These are phyloP conservation scores for Coccinonectria pachysandricola DNA, from an alignment of 2,329 filamentous ascomycete genomes.

Conservation along the genomic window DNA sequence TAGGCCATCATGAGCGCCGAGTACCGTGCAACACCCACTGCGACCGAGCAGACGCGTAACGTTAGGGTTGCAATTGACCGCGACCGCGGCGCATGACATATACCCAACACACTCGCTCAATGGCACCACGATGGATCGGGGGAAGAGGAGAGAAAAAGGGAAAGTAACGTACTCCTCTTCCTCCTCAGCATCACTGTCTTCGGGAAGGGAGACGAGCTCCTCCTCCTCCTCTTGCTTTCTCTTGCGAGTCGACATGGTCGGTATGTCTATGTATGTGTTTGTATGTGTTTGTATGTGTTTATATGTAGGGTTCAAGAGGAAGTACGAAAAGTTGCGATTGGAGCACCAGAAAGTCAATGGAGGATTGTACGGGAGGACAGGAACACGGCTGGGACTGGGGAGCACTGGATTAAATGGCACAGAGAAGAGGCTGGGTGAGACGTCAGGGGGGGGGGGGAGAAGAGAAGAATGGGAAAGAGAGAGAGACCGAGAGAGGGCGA, in stretches of 20 bases:
- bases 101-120: no score
- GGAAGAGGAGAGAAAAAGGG: constrained; percentile 1
- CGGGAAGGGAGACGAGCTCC: constrained; percentile 44
- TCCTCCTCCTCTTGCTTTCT: constrained; percentile 47
- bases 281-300: no score
- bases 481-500: constrained; percentile 15
- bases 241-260: constrained; percentile 41
- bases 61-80: constrained; percentile 1
- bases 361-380: constrained; percentile 7
- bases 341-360: constrained; percentile 1
- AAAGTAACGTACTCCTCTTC: constrained; percentile 41
- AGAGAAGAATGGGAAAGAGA: constrained; percentile 12
- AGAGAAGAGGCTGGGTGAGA: constrained; percentile 6
- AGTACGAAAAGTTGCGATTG: constrained; percentile 11
- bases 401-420: constrained; percentile 8
- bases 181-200: constrained; percentile 40
- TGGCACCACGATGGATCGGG: constrained; percentile 1
- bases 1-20: neutral
- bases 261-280: constrained; percentile 6
- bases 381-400: neutral
- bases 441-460: constrained; percentile 5
- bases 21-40: neutral
- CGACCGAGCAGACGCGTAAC: neutral
- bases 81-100: neutral
- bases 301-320: no score